Evolutionary conservation across 2,329 filamentous ascomycete species (phyloP).

Genomic region (Helminthosporium solani): DNA sequence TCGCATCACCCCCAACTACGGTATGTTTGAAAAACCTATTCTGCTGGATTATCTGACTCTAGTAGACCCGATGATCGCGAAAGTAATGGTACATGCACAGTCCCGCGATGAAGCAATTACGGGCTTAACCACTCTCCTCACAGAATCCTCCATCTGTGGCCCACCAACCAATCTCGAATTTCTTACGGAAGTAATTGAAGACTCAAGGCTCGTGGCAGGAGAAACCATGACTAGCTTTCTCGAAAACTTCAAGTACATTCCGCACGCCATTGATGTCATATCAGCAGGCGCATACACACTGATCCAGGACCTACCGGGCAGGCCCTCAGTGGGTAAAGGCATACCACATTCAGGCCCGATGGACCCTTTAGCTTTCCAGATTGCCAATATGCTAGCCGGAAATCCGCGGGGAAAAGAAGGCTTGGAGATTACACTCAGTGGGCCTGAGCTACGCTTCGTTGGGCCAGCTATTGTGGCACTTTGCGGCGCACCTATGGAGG

Average conservation of each 20-base stretch:
- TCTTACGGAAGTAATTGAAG: conserved; percentile 51
- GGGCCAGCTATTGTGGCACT: conserved; percentile 57
- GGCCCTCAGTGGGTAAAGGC: conserved; percentile 58
- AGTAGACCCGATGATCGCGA: conserved; percentile 56
- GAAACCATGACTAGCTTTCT: conserved; percentile 60
- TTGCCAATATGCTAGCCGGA: conserved; percentile 62
- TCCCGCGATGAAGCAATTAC: conserved; percentile 47
- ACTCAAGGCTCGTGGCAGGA: conserved; percentile 50
- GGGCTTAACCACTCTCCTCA: conserved; percentile 48
- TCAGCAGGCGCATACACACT: conserved; percentile 59
- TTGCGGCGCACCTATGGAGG: conserved; percentile 57
- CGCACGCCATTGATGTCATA: conserved; percentile 57
- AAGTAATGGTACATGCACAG: conserved; percentile 57
- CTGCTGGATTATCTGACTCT: background rate
- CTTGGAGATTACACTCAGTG: conserved; percentile 61
- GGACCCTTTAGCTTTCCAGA: conserved; percentile 59
- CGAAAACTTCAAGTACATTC: conserved; percentile 51
- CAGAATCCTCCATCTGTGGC: conserved; percentile 51
- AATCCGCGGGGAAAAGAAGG: conserved; percentile 55
- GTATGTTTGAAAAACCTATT: conserved; percentile 27
- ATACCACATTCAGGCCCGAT: conserved; percentile 63
- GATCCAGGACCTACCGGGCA: conserved; percentile 60
- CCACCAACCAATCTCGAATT: conserved; percentile 61
- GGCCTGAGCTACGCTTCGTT: conserved; percentile 60
- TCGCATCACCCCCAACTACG: conserved; percentile 59